A percentile compares a stretch with the other conserved stretches of the same genome.
Evolutionary conservation across 169 alveolate genomes (phyloP).

Genomic region (Cryptosporidium felis): DNA sequence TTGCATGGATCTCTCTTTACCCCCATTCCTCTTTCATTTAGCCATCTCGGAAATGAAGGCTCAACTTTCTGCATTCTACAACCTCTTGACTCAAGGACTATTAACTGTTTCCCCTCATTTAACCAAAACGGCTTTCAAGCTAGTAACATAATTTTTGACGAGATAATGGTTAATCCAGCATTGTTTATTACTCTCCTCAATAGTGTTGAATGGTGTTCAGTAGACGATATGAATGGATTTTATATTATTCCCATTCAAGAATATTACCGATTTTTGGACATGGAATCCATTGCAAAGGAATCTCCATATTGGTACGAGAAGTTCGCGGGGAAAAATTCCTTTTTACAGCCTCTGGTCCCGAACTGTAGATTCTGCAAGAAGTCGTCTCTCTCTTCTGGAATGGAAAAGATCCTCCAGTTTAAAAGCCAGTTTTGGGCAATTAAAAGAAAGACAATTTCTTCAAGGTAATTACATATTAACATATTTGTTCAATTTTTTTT

Average conservation of each 20-base stretch:
- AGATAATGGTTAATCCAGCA: conserved; percentile 67
- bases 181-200: conserved; percentile 47
- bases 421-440: conserved; percentile 38
- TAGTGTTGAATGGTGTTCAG: conserved; percentile 60
- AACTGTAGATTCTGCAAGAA: conserved; percentile 50
- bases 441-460: conserved; percentile 1
- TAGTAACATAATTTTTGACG: conserved; percentile 19
- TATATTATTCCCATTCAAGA: conserved; percentile 63
- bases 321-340: conserved; percentile 5
- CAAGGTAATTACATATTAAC: too few relatives aligned
- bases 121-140: neutral
- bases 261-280: conserved; percentile 56
- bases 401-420: conserved; percentile 54
- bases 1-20: conserved; percentile 49
- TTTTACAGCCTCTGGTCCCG: conserved; percentile 39
- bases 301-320: conserved; percentile 70
- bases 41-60: conserved; percentile 15
- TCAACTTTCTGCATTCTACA: conserved; percentile 51
- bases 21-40: conserved; percentile 59
- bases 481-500: too few relatives aligned
- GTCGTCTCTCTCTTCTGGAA: conserved; percentile 28
- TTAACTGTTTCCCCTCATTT: conserved; percentile 9
- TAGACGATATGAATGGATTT: conserved; percentile 61
- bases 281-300: conserved; percentile 63
- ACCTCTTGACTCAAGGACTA: conserved; percentile 65